Evolutionary conservation across 768 basidiomycete genomes (phyloP).

Genomic region (Kwoniella botswanensis): DNA sequence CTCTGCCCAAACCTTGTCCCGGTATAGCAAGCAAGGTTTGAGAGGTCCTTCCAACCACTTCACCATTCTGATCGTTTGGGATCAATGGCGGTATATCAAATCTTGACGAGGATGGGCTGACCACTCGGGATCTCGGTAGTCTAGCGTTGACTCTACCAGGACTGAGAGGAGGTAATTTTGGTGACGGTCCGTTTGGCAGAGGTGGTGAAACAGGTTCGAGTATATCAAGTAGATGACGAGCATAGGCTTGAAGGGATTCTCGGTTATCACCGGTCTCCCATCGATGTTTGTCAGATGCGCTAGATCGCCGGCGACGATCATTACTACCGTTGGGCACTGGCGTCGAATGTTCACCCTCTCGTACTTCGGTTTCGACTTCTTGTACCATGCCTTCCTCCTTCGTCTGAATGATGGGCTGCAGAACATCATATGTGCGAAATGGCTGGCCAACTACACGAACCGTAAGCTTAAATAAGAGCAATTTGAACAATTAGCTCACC

Average conservation of each 20-base stretch:
- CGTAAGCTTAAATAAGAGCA: background rate
- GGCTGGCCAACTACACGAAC: conserved; percentile 61
- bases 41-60: background rate
- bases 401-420: conserved; percentile 71
- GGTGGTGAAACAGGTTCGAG: conserved; percentile 34
- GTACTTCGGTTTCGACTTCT: conserved; percentile 19
- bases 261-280: conserved; percentile 19
- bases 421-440: conserved; percentile 74
- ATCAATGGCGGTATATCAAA: conserved; percentile 13
- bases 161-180: background rate
- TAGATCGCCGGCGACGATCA: conserved; percentile 11
- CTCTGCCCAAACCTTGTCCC: conserved; percentile 3
- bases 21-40: conserved; percentile 12
- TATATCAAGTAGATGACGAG: conserved; percentile 50
- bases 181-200: background rate
- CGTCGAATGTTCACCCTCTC: conserved; percentile 4
- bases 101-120: conserved; percentile 16
- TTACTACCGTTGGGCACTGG: background rate
- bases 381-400: conserved; percentile 56
- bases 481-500: conserved; percentile 62
- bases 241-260: conserved; percentile 53
- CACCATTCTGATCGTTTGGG: background rate
- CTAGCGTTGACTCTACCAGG: conserved; percentile 2
- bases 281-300: conserved; percentile 18
- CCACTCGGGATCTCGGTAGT: conserved; percentile 17